Evolutionary conservation across 768 basidiomycete species (phyloP).

Genomic region (Tylopilus sp.): DNA sequence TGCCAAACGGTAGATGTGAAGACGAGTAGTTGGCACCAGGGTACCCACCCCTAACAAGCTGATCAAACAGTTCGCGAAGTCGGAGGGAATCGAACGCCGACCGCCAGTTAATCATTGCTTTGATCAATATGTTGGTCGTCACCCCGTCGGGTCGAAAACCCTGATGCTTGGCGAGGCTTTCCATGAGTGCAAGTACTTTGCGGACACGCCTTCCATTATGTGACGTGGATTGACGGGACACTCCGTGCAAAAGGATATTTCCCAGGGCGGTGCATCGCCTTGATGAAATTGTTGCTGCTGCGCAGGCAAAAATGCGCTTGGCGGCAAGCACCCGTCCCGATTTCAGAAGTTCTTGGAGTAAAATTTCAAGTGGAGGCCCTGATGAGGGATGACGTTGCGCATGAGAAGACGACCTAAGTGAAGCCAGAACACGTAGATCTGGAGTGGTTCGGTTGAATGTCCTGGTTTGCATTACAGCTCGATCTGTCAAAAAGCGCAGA

Average conservation of each 20-base stretch:
- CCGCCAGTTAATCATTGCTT: conserved; percentile 54
- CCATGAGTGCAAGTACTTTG: conserved; percentile 37
- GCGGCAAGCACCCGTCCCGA: conserved; percentile 43
- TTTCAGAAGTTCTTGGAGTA: conserved; percentile 24
- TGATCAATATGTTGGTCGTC: conserved; percentile 68
- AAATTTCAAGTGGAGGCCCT: conserved; percentile 11
- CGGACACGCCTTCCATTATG: conserved; percentile 47
- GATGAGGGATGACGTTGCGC: conserved; percentile 4
- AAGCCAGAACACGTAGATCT: conserved; percentile 6
- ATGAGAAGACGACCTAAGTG: conserved; percentile 18
- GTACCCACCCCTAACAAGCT: conserved; percentile 58
- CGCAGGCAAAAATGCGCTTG: conserved; percentile 37
- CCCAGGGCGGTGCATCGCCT: conserved; percentile 43
- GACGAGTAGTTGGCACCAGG: conserved; percentile 35
- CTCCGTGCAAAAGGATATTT: conserved; percentile 54
- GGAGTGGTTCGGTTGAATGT: conserved; percentile 1
- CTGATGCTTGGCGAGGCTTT: conserved; percentile 40
- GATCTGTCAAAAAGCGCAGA: conserved; percentile 4
- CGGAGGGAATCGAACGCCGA: conserved; percentile 38
- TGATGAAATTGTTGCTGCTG: conserved; percentile 27
- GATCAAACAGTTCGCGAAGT: conserved; percentile 61
- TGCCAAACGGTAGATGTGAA: conserved; percentile 45
- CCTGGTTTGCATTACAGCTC: conserved; percentile 6
- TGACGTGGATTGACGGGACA: conserved; percentile 30
- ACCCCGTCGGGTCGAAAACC: conserved; percentile 62